Percentiles rank a stretch among this genome's conserved stretches.
Conservation (phyloP, 129 eudicot species). For the Rutidosis leptorrhynchoides region DNA sequence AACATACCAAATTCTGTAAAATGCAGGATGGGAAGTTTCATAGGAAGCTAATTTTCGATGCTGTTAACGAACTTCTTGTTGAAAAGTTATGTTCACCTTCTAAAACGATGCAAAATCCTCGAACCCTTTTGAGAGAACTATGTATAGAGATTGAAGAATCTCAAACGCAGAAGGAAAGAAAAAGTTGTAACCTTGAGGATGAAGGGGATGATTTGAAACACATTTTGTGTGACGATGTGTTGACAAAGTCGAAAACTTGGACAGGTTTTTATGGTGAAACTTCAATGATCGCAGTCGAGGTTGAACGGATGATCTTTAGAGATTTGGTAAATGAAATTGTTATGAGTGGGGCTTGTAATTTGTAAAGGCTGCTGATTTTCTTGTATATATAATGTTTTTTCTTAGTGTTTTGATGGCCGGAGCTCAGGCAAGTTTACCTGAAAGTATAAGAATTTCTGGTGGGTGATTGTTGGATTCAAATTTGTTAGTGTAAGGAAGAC, state of each 20-base stretch:
- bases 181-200: constrained; percentile 20
- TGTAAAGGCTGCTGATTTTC: not conserved
- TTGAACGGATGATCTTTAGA: constrained; percentile 8
- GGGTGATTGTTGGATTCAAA: constrained; percentile 29
- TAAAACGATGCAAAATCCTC: constrained; percentile 44
- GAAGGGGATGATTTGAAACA: constrained; percentile 38
- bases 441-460: no score
- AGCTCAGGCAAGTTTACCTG: not conserved
- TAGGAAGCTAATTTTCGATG: constrained; percentile 73
- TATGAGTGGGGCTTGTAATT: constrained; percentile 2
- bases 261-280: constrained; percentile 1
- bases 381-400: not conserved
- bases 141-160: constrained; percentile 53
- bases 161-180: constrained; percentile 43
- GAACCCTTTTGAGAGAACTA: constrained; percentile 66
- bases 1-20: constrained; percentile 65
- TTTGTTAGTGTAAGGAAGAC: no score
- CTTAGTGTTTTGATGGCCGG: not conserved
- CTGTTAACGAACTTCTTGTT: constrained; percentile 64
- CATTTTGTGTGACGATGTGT: not conserved
- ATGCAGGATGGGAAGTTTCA: constrained; percentile 43
- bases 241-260: constrained; percentile 1
- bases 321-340: constrained; percentile 14
- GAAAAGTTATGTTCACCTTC: constrained; percentile 41
- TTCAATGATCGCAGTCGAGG: not conserved